Base-by-base conservation (phyloP, 2,329 filamentous ascomycete genomes). In the Alternaria triticimaculans region DNA sequence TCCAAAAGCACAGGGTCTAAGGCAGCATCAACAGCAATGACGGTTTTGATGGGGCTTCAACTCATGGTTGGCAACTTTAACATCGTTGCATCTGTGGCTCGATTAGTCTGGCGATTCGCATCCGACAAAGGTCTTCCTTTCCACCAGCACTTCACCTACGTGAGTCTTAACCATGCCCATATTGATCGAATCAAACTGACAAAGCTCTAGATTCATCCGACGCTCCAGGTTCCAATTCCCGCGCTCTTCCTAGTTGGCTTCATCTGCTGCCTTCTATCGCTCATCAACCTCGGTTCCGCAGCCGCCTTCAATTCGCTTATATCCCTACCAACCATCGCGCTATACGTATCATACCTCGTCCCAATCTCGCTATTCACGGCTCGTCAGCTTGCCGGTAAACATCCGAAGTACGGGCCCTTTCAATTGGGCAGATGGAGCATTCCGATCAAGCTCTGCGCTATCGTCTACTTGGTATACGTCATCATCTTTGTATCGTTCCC, bases 261-360 rank as follows among this genome's bases (percentile, higher is more conserved):
- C 18, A 72, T 80, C 15, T 76, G 73, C 3, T 68, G 76, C 20
- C 62, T 80, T 48, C 72, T 82, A 15, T 73, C 74, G n/a, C 73
- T 76, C 51, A 82, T 82, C 74, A 81, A 82, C 62, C 75, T 82
- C 59, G 80, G 80, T 59, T 80, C 76, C 12, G 64, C 69, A 23
- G 67, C 73, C 2, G 80, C 80, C 11, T 80, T 82, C 71, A 80
- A 78, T 63, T 77, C 77, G 30, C 77, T 82, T 46, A 66, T 80
- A 43, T 77, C 78, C 2, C 68, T 76, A 3, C 60, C 64, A 3
- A 61, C 64, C 23, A 58, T 71, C 37, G 70, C 72, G 7, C 61
- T 77, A 20, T 69, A 71, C 60, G 62, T 71, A n/a, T 72, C 72
- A 6, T 75, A 76, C 56, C 55, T 66, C 9, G 61, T 75, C 14